Conservation (phyloP, 805 yeast genomes). For the Ogataea pilisensis region DNA sequence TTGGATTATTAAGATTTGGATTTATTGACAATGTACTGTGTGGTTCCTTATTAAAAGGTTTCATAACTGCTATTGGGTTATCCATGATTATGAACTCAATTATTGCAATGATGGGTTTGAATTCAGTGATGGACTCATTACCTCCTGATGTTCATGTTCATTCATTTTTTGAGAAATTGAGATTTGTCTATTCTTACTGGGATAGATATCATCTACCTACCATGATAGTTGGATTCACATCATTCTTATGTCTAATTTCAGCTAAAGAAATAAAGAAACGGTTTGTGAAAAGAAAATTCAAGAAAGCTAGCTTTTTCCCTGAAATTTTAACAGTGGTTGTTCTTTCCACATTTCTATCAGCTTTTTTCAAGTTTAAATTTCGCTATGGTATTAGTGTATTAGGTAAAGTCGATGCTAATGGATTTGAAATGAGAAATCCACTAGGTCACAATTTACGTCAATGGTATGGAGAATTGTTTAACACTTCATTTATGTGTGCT, state of each 20-base stretch:
- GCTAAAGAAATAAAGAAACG: conserved; percentile 40
- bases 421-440: conserved; percentile 55
- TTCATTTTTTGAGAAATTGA: conserved; percentile 67
- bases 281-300: conserved; percentile 29
- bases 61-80: conserved; percentile 79
- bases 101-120: conserved; percentile 69
- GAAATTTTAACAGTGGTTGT: conserved; percentile 79
- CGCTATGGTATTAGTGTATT: conserved; percentile 59
- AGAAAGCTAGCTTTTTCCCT: conserved; percentile 63
- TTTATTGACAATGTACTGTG: conserved; percentile 78
- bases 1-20: conserved; percentile 82
- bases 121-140: conserved; percentile 38
- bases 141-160: conserved; percentile 49
- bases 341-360: conserved; percentile 51
- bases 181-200: conserved; percentile 50
- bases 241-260: conserved; percentile 43
- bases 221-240: conserved; percentile 49
- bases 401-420: conserved; percentile 58
- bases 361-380: conserved; percentile 40
- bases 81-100: conserved; percentile 77
- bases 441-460: conserved; percentile 42
- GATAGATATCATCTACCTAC: conserved; percentile 54
- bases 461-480: conserved; percentile 51
- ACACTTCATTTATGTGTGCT: conserved; percentile 75
- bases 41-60: conserved; percentile 73